Evolutionary conservation across 106 monocot species (phyloP), one percentile per base, ranked within the genome.

Genomic region (Dioscorea alata): DNA sequence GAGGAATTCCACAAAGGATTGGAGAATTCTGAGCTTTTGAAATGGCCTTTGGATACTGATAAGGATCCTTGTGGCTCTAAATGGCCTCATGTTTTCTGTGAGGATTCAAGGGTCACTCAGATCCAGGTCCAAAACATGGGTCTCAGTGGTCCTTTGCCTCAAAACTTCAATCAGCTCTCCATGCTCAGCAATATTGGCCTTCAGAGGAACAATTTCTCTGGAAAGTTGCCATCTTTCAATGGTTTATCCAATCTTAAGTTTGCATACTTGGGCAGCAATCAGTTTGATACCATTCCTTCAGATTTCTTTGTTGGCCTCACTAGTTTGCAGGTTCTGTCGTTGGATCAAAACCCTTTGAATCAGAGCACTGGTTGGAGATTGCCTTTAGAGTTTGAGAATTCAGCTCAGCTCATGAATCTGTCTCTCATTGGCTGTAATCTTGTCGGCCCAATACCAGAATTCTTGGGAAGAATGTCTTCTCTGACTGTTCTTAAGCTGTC

Each of bases 241-340:
- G 93, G 89, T 0, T 64, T 93, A 51, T 72, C 88, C 2, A 75
- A 74, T 9, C 71, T 93, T 65, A 60, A 84, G 63, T 79, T 63
- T 50, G 86, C 85, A 31, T 93, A 71, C 51, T 59, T 93, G 24
- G 75, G 58, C 17, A 61, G 50, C 71, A 93, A 93, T 65, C 56
- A 63, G 52, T 93, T 93, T 59, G 79, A 86, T 60, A 59, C 81
- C 28, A 86, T 93, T 50, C 93, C 93, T 9, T 63, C 65, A 1
- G 93, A 93, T 75, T 93, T 93, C 83, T 89, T 89, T 56, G 63
- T 22, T 1, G 89, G 81, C 9, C 86, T 93, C 25, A 68, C 71
- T 19, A 70, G 63, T 16, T 68, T 93, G 18, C 81, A 79, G 66
- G 78, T 75, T 6, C 19, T 93, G 15, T 81, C 93, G 13, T 69